A percentile compares a stretch with the other conserved stretches of the same genome.
Conservation (phyloP, 2,329 filamentous ascomycete genomes). For the Nigrospora sphaerica region DNA sequence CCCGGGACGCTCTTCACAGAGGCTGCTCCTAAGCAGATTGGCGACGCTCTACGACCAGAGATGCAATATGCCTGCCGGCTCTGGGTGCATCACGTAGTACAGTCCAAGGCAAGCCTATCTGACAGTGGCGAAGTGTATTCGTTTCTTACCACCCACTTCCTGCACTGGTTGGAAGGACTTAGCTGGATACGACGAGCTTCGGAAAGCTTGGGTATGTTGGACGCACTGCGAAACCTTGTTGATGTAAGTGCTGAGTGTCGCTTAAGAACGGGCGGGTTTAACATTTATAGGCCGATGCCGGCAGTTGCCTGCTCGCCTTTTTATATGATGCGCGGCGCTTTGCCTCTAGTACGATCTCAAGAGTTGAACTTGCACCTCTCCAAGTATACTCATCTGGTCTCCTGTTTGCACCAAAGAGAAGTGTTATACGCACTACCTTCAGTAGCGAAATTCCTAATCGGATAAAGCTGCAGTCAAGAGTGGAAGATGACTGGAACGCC, state of each 20-base stretch:
- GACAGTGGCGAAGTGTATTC: too few relatives aligned
- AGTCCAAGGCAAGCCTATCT: too few relatives aligned
- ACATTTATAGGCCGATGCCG: slow-evolving; percentile 2
- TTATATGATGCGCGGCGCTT: slow-evolving; percentile 17
- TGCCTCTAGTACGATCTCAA: slow-evolving; percentile 11
- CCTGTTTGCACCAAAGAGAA: slow-evolving; percentile 21
- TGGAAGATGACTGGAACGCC: slow-evolving; percentile 9
- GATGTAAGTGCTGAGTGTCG: not conserved
- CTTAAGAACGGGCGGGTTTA: not conserved
- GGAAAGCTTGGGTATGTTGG: slow-evolving; percentile 9
- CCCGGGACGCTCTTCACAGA: too few relatives aligned
- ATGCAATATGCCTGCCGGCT: too few relatives aligned
- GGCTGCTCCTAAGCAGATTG: too few relatives aligned
- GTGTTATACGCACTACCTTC: slow-evolving; percentile 15
- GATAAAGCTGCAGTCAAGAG: slow-evolving; percentile 7
- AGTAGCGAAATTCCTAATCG: slow-evolving; percentile 8
- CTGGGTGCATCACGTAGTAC: too few relatives aligned
- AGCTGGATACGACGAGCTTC: too few relatives aligned
- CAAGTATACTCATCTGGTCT: slow-evolving; percentile 25
- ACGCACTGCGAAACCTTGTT: slow-evolving; percentile 5
- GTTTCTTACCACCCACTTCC: too few relatives aligned
- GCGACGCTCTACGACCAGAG: too few relatives aligned
- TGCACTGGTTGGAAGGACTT: too few relatives aligned
- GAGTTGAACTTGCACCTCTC: slow-evolving; percentile 19
- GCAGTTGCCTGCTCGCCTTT: slow-evolving; percentile 6